Evolutionary conservation across 2,329 filamentous ascomycete species (phyloP).

Genomic region (Blastomyces percursus): DNA sequence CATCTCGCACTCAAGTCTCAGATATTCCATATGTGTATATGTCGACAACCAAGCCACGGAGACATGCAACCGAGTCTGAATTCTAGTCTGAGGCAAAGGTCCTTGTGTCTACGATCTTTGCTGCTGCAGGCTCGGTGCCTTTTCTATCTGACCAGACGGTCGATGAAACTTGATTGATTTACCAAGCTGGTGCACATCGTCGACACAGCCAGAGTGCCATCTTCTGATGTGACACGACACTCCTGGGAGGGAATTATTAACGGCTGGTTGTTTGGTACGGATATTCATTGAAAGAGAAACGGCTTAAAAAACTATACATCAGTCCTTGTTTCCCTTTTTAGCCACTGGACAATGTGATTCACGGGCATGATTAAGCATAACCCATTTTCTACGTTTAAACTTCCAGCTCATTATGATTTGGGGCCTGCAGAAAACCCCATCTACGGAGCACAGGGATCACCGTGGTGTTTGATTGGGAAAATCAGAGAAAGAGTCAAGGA

Average conservation of each 20-base stretch:
- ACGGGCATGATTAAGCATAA: not conserved
- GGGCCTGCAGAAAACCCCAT: not conserved
- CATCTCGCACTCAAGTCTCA: not conserved
- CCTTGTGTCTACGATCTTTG: not conserved
- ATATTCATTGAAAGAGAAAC: too few relatives aligned
- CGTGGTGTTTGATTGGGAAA: not conserved
- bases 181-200: not conserved
- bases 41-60: not conserved
- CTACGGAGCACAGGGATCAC: not conserved
- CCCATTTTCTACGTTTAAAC: not conserved
- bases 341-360: too few relatives aligned
- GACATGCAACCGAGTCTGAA: not conserved
- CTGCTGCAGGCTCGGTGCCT: not conserved
- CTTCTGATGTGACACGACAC: not conserved
- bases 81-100: not conserved
- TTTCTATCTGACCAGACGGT: not conserved
- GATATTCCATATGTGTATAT: not conserved
- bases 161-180: not conserved
- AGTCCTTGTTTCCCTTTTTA: too few relatives aligned
- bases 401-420: not conserved
- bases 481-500: not conserved
- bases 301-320: too few relatives aligned
- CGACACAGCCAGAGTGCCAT: not conserved
- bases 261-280: not conserved
- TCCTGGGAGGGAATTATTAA: not conserved